A percentile compares a stretch with the other conserved stretches of the same genome.
phyloP scores from a whole-genome alignment of 1,139 yeast genomes.

The Yamadazyma triangularis region DNA sequence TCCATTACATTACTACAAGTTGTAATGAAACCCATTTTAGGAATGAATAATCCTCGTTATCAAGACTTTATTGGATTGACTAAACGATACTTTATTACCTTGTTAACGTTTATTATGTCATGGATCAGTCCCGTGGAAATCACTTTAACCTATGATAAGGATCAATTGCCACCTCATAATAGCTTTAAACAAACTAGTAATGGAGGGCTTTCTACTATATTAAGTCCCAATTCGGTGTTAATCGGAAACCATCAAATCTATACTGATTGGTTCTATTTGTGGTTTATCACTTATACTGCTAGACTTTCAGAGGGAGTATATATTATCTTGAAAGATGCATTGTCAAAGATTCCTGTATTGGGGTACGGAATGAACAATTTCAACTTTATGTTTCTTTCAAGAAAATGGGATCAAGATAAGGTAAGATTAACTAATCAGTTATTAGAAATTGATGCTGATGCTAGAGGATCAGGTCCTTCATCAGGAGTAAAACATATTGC shows the following conservation, averaged over 20 bases:
- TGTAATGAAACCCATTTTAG: constrained; percentile 26
- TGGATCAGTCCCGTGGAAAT: constrained; percentile 39
- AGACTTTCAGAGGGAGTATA: constrained; percentile 61
- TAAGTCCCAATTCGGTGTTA: constrained; percentile 53
- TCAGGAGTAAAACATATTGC: constrained; percentile 38
- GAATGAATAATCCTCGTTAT: constrained; percentile 19
- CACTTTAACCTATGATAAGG: constrained; percentile 36
- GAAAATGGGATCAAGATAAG: constrained; percentile 84
- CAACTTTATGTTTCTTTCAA: constrained; percentile 71
- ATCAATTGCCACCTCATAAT: constrained; percentile 15
- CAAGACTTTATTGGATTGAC: constrained; percentile 42
- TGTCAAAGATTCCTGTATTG: constrained; percentile 67
- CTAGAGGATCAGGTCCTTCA: constrained; percentile 49
- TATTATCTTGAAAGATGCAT: constrained; percentile 75
- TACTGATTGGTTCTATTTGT: constrained; percentile 88
- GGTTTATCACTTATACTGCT: constrained; percentile 82
- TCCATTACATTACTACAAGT: constrained; percentile 41
- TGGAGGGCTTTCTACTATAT: constrained; percentile 25
- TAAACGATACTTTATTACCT: constrained; percentile 45
- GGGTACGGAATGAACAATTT: constrained; percentile 87
- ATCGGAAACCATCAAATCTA: constrained; percentile 90
- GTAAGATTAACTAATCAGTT: constrained; percentile 53
- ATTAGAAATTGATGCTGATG: constrained; percentile 50
- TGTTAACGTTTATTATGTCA: constrained; percentile 42
- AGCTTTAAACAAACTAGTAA: constrained; percentile 13